Percentiles rank a stretch among this genome's conserved stretches.
Conservation (phyloP, 768 basidiomycete species). For the Psilocybe tampanensis region DNA sequence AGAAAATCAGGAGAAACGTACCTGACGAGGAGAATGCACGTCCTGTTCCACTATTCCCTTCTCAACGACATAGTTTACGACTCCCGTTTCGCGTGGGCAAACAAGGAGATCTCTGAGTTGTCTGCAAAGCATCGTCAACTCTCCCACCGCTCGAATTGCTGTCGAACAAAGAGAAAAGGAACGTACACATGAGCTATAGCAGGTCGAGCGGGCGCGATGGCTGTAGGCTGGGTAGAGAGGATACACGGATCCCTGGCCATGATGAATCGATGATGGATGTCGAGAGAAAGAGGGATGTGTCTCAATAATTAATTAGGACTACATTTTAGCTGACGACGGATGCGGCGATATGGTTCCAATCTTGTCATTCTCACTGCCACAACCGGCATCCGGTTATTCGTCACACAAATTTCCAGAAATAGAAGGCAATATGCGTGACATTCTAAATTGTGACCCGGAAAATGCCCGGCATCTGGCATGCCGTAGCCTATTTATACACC, state of each 20-base stretch:
- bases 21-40: constrained; percentile 31
- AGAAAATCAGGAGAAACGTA: constrained; percentile 12
- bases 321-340: too few species aligned
- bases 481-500: too few species aligned
- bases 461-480: too few species aligned
- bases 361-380: too few species aligned
- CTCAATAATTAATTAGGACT: not conserved
- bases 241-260: constrained; percentile 49
- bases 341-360: too few species aligned
- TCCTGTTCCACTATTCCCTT: constrained; percentile 61
- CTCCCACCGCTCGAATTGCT: not conserved
- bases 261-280: not conserved
- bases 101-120: constrained; percentile 79
- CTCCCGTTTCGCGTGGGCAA: constrained; percentile 66
- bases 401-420: too few species aligned
- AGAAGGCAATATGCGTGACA: too few species aligned
- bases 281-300: not conserved
- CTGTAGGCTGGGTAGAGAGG: constrained; percentile 41
- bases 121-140: constrained; percentile 31
- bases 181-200: constrained; percentile 63
- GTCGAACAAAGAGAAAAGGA: not conserved
- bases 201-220: constrained; percentile 44
- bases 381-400: too few species aligned
- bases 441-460: too few species aligned
- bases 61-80: constrained; percentile 61